Evolutionary conservation across 1,139 yeast species (phyloP).

Genomic region (Williopsis jadinii): DNA sequence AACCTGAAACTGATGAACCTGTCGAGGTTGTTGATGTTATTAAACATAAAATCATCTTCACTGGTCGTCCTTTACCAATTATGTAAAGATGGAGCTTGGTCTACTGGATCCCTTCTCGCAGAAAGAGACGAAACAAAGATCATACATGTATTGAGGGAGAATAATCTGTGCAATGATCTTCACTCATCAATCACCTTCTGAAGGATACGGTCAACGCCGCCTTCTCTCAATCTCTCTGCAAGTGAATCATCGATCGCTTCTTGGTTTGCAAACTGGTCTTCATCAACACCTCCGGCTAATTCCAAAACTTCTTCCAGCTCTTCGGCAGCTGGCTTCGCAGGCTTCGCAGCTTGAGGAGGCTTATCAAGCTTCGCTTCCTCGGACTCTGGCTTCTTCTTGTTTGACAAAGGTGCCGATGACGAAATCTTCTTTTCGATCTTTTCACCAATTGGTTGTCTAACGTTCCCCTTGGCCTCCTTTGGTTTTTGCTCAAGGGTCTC

Average conservation of each 20-base stretch:
- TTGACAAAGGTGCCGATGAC: neutral
- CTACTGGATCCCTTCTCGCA: too few species aligned
- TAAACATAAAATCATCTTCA: constrained; percentile 48
- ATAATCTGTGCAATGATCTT: neutral
- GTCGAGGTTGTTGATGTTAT: constrained; percentile 55
- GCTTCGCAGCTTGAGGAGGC: constrained; percentile 15
- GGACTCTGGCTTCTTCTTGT: constrained; percentile 1
- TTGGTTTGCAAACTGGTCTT: too few species aligned
- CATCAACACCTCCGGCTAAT: too few species aligned
- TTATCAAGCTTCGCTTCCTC: neutral
- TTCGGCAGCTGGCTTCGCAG: constrained; percentile 21
- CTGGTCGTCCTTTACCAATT: constrained; percentile 64
- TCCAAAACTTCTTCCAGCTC: constrained; percentile 14
- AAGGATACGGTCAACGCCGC: constrained; percentile 7
- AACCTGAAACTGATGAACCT: constrained; percentile 14
- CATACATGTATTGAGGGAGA: too few species aligned
- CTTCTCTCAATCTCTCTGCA: too few species aligned
- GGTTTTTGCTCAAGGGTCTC: constrained; percentile 1
- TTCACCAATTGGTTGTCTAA: constrained; percentile 13
- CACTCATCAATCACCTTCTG: constrained; percentile 17
- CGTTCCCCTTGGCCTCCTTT: constrained; percentile 6
- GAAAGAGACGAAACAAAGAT: too few species aligned
- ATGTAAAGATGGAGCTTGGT: constrained; percentile 35
- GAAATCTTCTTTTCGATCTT: constrained; percentile 1
- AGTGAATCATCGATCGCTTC: too few species aligned